These are phyloP conservation scores for Deakozyma indianensis DNA, from an alignment of 805 yeast species.

Conservation along the genomic window DNA sequence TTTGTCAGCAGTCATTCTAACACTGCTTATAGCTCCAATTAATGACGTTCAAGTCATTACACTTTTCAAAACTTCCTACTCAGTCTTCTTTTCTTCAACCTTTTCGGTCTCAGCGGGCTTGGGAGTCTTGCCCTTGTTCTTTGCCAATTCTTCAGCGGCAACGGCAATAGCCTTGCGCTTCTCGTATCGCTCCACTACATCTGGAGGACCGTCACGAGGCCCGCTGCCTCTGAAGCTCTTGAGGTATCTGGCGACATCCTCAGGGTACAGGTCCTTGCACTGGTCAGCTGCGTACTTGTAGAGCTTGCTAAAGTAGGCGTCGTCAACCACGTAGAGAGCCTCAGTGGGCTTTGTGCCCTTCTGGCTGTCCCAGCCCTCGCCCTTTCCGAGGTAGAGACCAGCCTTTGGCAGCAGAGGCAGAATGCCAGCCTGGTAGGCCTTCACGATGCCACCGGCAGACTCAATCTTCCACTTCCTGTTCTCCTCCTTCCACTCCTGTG, in stretches of 20 bases:
- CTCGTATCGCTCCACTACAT: not conserved
- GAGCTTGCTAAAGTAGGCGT: not conserved
- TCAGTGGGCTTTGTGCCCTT: not conserved
- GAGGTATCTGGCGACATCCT: not conserved
- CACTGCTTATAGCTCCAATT: too few relatives aligned
- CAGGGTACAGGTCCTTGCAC: not conserved
- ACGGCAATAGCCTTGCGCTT: not conserved
- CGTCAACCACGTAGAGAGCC: not conserved
- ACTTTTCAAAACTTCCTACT: too few relatives aligned
- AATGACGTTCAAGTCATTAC: too few relatives aligned
- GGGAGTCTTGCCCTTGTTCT: too few relatives aligned
- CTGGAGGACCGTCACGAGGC: not conserved
- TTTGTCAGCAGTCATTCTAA: too few relatives aligned
- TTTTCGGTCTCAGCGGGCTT: too few relatives aligned
- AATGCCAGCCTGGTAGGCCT: conserved; percentile 62
- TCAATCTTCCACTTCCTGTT: conserved; percentile 52
- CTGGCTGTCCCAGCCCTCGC: conserved; percentile 52
- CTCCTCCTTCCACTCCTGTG: conserved; percentile 54
- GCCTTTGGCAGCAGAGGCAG: conserved; percentile 41
- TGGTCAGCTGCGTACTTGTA: not conserved
- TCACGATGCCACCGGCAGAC: conserved; percentile 58
- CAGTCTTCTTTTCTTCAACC: too few relatives aligned
- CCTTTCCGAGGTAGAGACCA: conserved; percentile 50
- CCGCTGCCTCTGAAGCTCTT: not conserved
- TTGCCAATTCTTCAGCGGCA: too few relatives aligned